phyloP scores from a whole-genome alignment of 2,329 filamentous ascomycete genomes.

The Fusarium poae region DNA sequence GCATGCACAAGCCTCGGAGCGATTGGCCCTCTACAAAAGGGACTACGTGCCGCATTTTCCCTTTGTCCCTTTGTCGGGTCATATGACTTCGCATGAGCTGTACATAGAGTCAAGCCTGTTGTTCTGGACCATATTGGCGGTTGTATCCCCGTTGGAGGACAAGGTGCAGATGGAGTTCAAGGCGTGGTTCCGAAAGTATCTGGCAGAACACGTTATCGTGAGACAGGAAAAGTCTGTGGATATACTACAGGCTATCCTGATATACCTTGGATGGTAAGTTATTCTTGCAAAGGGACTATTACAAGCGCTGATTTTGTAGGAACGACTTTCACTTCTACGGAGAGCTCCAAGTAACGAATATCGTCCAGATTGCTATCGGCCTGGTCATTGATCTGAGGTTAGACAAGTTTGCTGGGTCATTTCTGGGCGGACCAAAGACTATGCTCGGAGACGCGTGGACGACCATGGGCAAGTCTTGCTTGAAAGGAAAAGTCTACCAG shows the following conservation, averaged over 20 bases:
- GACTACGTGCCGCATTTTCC: slow-evolving; percentile 55
- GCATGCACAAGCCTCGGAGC: slow-evolving; percentile 51
- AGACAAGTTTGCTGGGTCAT: slow-evolving; percentile 48
- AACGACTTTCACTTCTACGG: slow-evolving; percentile 57
- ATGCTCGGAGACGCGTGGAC: slow-evolving; percentile 53
- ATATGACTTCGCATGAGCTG: slow-evolving; percentile 49
- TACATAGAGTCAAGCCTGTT: slow-evolving; percentile 52
- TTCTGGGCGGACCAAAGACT: slow-evolving; percentile 44
- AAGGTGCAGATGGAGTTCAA: slow-evolving; percentile 52
- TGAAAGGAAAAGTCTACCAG: slow-evolving; percentile 41
- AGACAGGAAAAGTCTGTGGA: slow-evolving; percentile 54
- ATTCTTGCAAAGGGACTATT: fast-evolving
- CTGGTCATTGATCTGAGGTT: slow-evolving; percentile 57
- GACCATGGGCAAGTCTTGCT: slow-evolving; percentile 35
- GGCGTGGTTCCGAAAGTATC: slow-evolving; percentile 54
- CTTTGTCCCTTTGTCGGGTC: slow-evolving; percentile 53
- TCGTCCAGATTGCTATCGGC: slow-evolving; percentile 57
- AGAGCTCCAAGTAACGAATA: slow-evolving; percentile 54
- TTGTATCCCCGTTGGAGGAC: slow-evolving; percentile 51
- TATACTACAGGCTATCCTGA: slow-evolving; percentile 56
- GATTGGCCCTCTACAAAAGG: slow-evolving; percentile 53
- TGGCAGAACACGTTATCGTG: slow-evolving; percentile 56
- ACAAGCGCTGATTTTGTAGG: slow-evolving; percentile 41
- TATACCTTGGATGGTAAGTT: slow-evolving; percentile 56
- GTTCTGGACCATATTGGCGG: slow-evolving; percentile 56